Percentiles rank a stretch among this genome's conserved stretches.
These are phyloP conservation scores for Aspergillus arachidicola DNA, from an alignment of 2,329 filamentous ascomycete species.

Conservation along the genomic window DNA sequence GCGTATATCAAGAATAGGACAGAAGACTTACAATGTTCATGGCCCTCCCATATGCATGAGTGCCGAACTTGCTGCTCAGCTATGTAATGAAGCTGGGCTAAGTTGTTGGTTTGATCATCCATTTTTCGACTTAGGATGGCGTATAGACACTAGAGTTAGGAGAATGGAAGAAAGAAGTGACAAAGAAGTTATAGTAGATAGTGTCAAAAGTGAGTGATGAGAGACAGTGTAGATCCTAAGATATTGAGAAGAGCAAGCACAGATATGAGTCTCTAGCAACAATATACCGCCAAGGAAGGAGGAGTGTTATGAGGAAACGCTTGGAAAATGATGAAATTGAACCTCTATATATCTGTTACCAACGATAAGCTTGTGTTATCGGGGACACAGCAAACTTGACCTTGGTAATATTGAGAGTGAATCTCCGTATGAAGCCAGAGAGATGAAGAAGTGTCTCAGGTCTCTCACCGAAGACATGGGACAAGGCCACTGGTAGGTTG, in stretches of 20 bases:
- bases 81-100: constrained; percentile 5
- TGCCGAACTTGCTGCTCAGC: constrained; percentile 5
- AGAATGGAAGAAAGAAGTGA: not conserved
- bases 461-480: too few relatives aligned
- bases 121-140: not conserved
- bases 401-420: not conserved
- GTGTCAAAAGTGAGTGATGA: not conserved
- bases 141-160: not conserved
- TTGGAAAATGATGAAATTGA: too few relatives aligned
- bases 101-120: not conserved
- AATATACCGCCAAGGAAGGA: not conserved
- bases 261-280: not conserved
- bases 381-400: not conserved
- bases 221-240: not conserved
- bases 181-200: not conserved
- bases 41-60: not conserved
- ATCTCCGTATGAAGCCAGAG: not conserved
- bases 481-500: not conserved
- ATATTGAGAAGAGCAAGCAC: not conserved
- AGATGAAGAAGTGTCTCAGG: not conserved
- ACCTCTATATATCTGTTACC: not conserved
- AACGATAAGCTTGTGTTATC: not conserved
- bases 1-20: not conserved
- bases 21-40: not conserved
- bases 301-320: not conserved